These are phyloP conservation scores for Tolypocladium guangdongense DNA, from an alignment of 2,329 filamentous ascomycete genomes.

Conservation along the genomic window DNA sequence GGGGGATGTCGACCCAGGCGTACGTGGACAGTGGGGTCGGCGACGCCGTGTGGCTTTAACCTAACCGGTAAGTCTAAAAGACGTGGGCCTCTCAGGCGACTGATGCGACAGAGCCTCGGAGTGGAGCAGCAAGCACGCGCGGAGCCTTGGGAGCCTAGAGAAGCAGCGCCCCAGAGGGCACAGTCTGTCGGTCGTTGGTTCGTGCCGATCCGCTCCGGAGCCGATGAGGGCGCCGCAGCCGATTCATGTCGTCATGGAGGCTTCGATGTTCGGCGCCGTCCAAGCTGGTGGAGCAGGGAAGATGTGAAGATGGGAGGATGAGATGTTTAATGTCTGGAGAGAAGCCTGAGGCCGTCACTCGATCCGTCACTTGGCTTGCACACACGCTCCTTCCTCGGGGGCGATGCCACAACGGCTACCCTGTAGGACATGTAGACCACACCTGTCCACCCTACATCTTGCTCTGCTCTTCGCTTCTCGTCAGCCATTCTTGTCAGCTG, in stretches of 20 bases:
- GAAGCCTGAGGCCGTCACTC: no score
- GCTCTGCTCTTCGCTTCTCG: background rate
- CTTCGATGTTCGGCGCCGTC: background rate
- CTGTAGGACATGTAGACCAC: background rate
- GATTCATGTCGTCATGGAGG: background rate
- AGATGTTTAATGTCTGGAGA: no score
- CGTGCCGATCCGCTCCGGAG: background rate
- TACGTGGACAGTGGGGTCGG: slow-evolving; percentile 1
- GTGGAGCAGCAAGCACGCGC: background rate
- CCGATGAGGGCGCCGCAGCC: no score
- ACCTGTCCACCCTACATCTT: background rate
- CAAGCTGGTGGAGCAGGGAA: background rate
- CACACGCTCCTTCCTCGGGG: no score
- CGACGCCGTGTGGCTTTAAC: background rate
- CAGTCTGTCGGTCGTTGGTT: no score
- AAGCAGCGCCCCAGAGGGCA: no score
- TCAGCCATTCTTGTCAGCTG: background rate
- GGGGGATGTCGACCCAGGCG: background rate
- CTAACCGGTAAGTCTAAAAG: background rate
- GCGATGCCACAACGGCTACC: background rate
- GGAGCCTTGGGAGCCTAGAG: background rate
- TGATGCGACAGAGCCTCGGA: no score
- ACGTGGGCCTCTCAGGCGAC: no score
- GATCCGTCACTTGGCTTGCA: no score
- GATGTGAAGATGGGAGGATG: background rate